These are phyloP conservation scores for Fagopyrum esculentum DNA, from an alignment of 148 eudicot species.

Conservation along the genomic window DNA sequence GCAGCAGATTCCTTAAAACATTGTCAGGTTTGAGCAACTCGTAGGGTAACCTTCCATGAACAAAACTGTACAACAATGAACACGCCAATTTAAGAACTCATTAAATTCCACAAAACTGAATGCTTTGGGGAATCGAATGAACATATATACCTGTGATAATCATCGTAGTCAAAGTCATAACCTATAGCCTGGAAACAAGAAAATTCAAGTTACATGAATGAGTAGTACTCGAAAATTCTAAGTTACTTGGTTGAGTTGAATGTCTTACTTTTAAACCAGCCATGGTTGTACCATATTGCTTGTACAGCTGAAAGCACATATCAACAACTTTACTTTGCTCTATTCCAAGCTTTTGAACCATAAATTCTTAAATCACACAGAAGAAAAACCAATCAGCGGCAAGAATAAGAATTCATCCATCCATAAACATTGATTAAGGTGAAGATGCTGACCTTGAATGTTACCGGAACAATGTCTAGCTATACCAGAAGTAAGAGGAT, in stretches of 20 bases:
- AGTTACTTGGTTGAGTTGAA: not conserved
- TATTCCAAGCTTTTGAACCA: conserved; percentile 68
- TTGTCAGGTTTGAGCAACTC: conserved; percentile 71
- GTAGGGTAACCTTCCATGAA: conserved; percentile 89
- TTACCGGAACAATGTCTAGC: conserved; percentile 49
- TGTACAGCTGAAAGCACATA: conserved; percentile 54
- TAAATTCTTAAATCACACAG: conserved; percentile 40
- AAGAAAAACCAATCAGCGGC: not conserved
- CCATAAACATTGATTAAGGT: not conserved
- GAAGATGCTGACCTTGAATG: conserved; percentile 48
- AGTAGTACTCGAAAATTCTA: not conserved
- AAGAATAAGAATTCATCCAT: not conserved
- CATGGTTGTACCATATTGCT: conserved; percentile 91
- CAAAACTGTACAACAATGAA: conserved; percentile 40
- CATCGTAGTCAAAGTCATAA: conserved; percentile 76
- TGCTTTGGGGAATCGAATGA: not conserved
- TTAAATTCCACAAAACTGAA: not conserved
- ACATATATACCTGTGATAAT: conserved; percentile 61
- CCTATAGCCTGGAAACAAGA: conserved; percentile 62
- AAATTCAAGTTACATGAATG: not conserved
- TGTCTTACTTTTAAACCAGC: conserved; percentile 75
- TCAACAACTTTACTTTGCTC: conserved; percentile 54
- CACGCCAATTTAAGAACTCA: not conserved
- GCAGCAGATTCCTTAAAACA: conserved; percentile 57
- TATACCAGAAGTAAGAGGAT: conserved; percentile 76